These are phyloP conservation scores for Trypanosoma conorhini DNA, from an alignment of 208 protist species.

Conservation along the genomic window DNA sequence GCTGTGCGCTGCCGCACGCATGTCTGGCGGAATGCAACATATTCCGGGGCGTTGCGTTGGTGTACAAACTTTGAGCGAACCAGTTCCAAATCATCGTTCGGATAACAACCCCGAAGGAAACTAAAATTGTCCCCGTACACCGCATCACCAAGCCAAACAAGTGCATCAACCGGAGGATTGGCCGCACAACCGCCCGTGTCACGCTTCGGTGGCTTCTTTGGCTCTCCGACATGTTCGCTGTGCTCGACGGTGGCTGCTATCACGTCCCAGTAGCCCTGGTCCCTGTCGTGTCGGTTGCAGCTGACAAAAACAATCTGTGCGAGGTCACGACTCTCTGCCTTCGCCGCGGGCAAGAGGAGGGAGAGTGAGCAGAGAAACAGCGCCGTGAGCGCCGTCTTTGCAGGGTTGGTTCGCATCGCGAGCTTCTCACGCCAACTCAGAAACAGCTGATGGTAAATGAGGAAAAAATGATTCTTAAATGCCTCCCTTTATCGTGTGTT, in stretches of 20 bases:
- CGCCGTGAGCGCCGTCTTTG: background rate
- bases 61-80: conserved; percentile 61
- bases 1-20: conserved; percentile 30
- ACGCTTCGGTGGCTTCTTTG: background rate
- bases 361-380: conserved; percentile 7
- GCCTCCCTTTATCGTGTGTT: too few species aligned
- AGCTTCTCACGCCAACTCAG: too few species aligned
- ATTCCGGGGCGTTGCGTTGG: conserved; percentile 53
- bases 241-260: conserved; percentile 39
- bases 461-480: too few species aligned
- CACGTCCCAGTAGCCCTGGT: conserved; percentile 67
- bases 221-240: conserved; percentile 14
- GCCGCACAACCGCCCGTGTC: conserved; percentile 10
- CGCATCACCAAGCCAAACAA: conserved; percentile 82
- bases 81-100: conserved; percentile 33
- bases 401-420: conserved; percentile 6
- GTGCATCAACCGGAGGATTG: conserved; percentile 49
- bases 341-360: background rate
- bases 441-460: too few species aligned
- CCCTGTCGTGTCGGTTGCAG: conserved; percentile 70
- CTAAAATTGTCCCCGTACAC: conserved; percentile 79
- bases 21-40: conserved; percentile 61
- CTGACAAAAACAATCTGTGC: conserved; percentile 70
- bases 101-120: conserved; percentile 12
- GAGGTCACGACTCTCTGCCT: conserved; percentile 23